Conservation (phyloP, 2,329 filamentous ascomycete species). For the Corinectria fuckeliana region DNA sequence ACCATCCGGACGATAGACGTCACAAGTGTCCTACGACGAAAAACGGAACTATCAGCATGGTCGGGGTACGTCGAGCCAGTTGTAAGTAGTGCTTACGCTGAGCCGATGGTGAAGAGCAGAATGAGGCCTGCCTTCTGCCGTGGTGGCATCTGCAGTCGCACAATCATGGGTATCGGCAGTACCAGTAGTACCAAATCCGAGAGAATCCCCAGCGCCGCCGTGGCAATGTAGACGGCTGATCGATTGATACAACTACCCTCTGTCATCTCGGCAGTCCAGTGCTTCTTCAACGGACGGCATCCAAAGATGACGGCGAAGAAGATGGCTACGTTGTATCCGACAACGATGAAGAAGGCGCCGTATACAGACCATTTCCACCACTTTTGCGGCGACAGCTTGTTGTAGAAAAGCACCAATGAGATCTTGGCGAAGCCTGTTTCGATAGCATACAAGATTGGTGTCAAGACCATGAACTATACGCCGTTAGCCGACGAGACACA, state of each 20-base stretch:
- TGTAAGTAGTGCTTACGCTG: slow-evolving; percentile 29
- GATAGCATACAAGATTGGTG: slow-evolving; percentile 32
- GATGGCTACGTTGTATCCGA: slow-evolving; percentile 42
- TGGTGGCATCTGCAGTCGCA: slow-evolving; percentile 51
- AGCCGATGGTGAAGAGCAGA: slow-evolving; percentile 54
- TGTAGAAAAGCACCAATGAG: slow-evolving; percentile 48
- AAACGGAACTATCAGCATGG: slow-evolving; percentile 6
- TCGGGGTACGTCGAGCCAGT: too few species aligned
- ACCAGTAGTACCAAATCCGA: slow-evolving; percentile 55
- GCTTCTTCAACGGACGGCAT: slow-evolving; percentile 43
- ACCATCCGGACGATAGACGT: slow-evolving; percentile 45
- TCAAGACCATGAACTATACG: slow-evolving; percentile 31
- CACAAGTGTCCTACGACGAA: slow-evolving; percentile 41
- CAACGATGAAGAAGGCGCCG: slow-evolving; percentile 39
- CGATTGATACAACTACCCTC: slow-evolving; percentile 50
- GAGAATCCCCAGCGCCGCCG: slow-evolving; percentile 54
- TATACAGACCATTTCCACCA: slow-evolving; percentile 44
- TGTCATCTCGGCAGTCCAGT: slow-evolving; percentile 39
- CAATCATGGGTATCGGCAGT: slow-evolving; percentile 54
- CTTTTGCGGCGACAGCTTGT: slow-evolving; percentile 43
- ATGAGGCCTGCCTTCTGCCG: slow-evolving; percentile 54
- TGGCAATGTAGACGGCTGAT: slow-evolving; percentile 34
- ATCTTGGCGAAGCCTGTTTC: slow-evolving; percentile 45
- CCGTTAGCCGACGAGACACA: slow-evolving; percentile 32
- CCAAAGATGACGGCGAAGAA: slow-evolving; percentile 47